Conservation (phyloP, 495 filamentous ascomycete species). For the Aspergillus mulundensis region DNA sequence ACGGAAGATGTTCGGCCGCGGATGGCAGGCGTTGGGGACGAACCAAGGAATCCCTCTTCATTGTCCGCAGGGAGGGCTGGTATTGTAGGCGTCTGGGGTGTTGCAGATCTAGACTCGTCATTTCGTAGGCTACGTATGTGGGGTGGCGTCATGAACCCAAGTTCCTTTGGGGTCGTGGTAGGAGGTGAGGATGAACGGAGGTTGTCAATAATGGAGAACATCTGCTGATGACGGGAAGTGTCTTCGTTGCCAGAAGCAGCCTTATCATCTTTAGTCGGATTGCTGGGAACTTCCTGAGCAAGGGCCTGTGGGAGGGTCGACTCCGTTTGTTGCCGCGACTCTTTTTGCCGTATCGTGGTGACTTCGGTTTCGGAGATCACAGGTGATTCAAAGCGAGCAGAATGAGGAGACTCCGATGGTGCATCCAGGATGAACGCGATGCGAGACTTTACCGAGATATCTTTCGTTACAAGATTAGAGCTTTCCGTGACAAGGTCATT, state of each 20-base stretch:
- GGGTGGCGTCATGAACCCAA: slow-evolving; percentile 36
- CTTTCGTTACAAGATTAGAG: neutral
- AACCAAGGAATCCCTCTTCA: slow-evolving; percentile 64
- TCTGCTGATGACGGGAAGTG: slow-evolving; percentile 53
- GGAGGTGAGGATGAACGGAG: slow-evolving; percentile 57
- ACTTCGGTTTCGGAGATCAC: slow-evolving; percentile 13
- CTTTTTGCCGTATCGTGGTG: slow-evolving; percentile 6
- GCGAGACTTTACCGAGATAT: slow-evolving; percentile 15
- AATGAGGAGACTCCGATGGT: slow-evolving; percentile 4
- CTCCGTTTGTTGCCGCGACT: slow-evolving; percentile 10
- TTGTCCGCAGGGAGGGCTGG: slow-evolving; percentile 32
- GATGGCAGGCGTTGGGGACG: slow-evolving; percentile 74
- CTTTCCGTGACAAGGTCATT: slow-evolving; percentile 11
- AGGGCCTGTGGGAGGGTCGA: slow-evolving; percentile 13
- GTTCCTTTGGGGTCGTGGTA: slow-evolving; percentile 25
- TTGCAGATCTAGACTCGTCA: slow-evolving; percentile 20
- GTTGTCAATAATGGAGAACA: slow-evolving; percentile 66
- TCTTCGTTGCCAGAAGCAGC: slow-evolving; percentile 27
- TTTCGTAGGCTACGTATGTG: slow-evolving; percentile 27
- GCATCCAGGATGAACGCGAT: slow-evolving; percentile 17
- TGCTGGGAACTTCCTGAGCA: slow-evolving; percentile 1
- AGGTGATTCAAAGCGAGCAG: slow-evolving; percentile 22
- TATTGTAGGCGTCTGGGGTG: slow-evolving; percentile 48
- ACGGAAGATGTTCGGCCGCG: slow-evolving; percentile 30
- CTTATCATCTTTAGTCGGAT: neutral